Conservation (phyloP, 163 green algal genomes). For the Prototheca wickerhamii region DNA sequence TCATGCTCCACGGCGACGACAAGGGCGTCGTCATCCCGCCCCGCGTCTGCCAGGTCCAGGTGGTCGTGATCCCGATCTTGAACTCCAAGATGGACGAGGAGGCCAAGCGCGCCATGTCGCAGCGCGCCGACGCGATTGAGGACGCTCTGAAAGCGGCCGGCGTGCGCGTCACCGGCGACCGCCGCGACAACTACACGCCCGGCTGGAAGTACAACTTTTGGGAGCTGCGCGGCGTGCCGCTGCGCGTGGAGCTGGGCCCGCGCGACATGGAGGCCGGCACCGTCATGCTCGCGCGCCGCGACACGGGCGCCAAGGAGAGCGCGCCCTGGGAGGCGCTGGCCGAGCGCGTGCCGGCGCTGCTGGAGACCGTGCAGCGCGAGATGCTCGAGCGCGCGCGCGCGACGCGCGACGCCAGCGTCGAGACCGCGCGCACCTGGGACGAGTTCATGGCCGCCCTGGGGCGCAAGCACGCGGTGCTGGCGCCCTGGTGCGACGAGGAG, state of each 20-base stretch:
- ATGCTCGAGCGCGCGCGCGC: conserved; percentile 54
- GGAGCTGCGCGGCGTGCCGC: conserved; percentile 94
- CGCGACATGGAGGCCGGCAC: conserved; percentile 80
- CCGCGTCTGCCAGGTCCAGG: conserved; percentile 65
- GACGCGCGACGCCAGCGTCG: conserved; percentile 57
- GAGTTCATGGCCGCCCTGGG: conserved; percentile 87
- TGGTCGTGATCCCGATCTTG: conserved; percentile 90
- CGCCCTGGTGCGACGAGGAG: conserved; percentile 91
- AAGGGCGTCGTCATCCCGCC: conserved; percentile 94
- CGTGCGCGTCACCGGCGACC: conserved; percentile 72
- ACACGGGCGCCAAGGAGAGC: conserved; percentile 86
- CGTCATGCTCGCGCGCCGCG: conserved; percentile 75
- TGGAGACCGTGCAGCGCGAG: conserved; percentile 83
- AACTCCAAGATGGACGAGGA: conserved; percentile 59
- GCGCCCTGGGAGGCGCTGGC: conserved; percentile 68
- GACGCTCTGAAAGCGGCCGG: conserved; percentile 37
- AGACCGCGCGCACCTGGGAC: conserved; percentile 71
- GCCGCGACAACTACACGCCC: conserved; percentile 90
- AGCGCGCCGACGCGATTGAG: conserved; percentile 27
- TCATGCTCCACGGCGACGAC: conserved; percentile 97
- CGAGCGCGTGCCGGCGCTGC: conserved; percentile 51
- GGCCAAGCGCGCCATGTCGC: conserved; percentile 13
- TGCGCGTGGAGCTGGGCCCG: conserved; percentile 89
- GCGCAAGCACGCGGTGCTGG: conserved; percentile 86
- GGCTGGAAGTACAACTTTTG: conserved; percentile 99